Conservation (phyloP, 306 rosid genomes). For the Quercus dentata region DNA sequence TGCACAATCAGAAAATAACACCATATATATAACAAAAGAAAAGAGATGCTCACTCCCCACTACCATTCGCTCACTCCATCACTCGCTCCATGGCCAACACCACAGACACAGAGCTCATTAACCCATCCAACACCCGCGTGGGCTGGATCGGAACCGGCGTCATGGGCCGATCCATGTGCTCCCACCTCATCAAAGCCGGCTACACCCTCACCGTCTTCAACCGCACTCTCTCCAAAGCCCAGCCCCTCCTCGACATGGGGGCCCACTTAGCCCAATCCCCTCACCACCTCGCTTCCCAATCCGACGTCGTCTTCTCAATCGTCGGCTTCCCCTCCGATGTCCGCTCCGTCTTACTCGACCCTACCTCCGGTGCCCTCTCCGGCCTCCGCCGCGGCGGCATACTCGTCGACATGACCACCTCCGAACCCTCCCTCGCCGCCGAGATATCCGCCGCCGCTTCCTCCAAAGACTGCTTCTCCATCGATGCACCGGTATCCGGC, state of each 20-base stretch:
- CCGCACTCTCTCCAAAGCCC: constrained; percentile 84
- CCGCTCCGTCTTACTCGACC: constrained; percentile 74
- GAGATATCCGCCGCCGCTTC: constrained; percentile 60
- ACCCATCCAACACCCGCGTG: constrained; percentile 70
- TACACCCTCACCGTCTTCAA: constrained; percentile 84
- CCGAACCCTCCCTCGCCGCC: constrained; percentile 86
- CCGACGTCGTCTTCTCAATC: constrained; percentile 87
- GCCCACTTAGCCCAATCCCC: constrained; percentile 67
- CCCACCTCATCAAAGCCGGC: constrained; percentile 84
- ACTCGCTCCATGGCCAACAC: constrained; percentile 52
- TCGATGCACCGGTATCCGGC: constrained; percentile 91
- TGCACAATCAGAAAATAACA: neutral
- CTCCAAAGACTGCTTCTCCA: constrained; percentile 44
- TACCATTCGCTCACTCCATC: constrained; percentile 13
- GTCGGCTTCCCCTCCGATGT: constrained; percentile 95
- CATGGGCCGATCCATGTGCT: constrained; percentile 87
- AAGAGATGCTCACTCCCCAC: constrained; percentile 16
- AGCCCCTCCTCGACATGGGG: constrained; percentile 73
- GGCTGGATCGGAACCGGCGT: constrained; percentile 99
- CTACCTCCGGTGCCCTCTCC: constrained; percentile 68
- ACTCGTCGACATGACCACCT: constrained; percentile 91
- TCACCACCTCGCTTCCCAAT: constrained; percentile 56
- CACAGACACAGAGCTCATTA: constrained; percentile 25
- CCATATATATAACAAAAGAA: neutral
- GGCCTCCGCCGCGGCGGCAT: constrained; percentile 78